Percentiles rank a stretch among this genome's conserved stretches.
Evolutionary conservation across 805 yeast species (phyloP).

Genomic region (Starmerella kuoi): DNA sequence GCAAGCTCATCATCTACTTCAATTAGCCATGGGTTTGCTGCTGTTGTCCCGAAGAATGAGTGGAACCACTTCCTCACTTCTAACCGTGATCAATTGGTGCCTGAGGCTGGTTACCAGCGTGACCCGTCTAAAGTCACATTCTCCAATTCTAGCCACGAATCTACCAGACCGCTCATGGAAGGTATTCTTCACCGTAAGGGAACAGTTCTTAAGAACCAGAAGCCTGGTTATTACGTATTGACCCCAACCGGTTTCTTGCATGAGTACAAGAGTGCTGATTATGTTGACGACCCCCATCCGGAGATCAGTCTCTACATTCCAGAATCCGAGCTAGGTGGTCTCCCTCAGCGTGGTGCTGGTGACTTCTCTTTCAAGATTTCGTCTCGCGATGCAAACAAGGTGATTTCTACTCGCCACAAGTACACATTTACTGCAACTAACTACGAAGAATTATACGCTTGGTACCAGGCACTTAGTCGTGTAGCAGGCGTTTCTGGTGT

Average conservation of each 20-base stretch:
- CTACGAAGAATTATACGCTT: slow-evolving; percentile 35
- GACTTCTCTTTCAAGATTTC: slow-evolving; percentile 33
- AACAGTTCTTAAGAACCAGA: slow-evolving; percentile 32
- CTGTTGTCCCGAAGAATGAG: slow-evolving; percentile 34
- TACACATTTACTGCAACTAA: slow-evolving; percentile 36
- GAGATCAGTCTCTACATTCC: slow-evolving; percentile 38
- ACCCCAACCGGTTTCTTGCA: slow-evolving; percentile 37
- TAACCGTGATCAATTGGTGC: slow-evolving; percentile 29
- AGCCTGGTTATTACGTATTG: slow-evolving; percentile 37
- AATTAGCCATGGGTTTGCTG: slow-evolving; percentile 27
- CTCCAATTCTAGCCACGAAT: slow-evolving; percentile 32
- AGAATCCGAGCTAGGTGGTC: slow-evolving; percentile 34
- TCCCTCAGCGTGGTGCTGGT: slow-evolving; percentile 25
- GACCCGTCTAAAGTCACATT: slow-evolving; percentile 30
- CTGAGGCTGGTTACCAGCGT: slow-evolving; percentile 30
- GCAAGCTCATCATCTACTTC: slow-evolving; percentile 25
- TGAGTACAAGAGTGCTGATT: slow-evolving; percentile 35
- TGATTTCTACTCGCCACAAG: slow-evolving; percentile 28
- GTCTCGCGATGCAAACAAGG: slow-evolving; percentile 34
- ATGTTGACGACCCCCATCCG: slow-evolving; percentile 35
- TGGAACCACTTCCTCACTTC: slow-evolving; percentile 34
- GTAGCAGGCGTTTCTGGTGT: slow-evolving; percentile 21
- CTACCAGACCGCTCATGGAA: slow-evolving; percentile 37
- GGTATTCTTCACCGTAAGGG: slow-evolving; percentile 39
- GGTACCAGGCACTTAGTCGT: slow-evolving; percentile 34